These are phyloP conservation scores for Thuja plicata DNA, from an alignment of 83 land plant species.

Conservation along the genomic window DNA sequence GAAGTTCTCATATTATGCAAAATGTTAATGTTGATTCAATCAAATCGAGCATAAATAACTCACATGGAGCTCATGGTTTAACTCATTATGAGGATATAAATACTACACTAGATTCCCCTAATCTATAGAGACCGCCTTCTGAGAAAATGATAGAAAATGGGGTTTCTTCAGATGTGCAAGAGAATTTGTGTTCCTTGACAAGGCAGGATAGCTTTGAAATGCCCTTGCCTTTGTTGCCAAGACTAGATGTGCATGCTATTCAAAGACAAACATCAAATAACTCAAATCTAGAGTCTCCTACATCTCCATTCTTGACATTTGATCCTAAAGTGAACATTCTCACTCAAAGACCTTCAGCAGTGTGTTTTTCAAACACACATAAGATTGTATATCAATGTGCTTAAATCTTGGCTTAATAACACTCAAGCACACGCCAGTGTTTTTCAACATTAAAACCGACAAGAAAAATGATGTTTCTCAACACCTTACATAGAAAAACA, in stretches of 20 bases:
- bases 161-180: slow-evolving; percentile 39
- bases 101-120: slow-evolving; percentile 64
- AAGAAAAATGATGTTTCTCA: too few relatives aligned
- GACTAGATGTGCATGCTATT: slow-evolving; percentile 71
- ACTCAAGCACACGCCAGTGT: too few relatives aligned
- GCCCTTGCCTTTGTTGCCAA: slow-evolving; percentile 68
- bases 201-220: slow-evolving; percentile 86
- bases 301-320: slow-evolving; percentile 93
- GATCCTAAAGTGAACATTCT: slow-evolving; percentile 97
- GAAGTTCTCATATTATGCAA: too few relatives aligned
- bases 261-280: slow-evolving; percentile 58
- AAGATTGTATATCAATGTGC: too few relatives aligned
- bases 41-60: too few relatives aligned
- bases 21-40: too few relatives aligned
- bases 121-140: slow-evolving; percentile 72
- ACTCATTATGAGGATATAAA: slow-evolving; percentile 31
- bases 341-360: slow-evolving; percentile 95
- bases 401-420: too few relatives aligned
- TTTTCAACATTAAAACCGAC: too few relatives aligned
- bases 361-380: too few relatives aligned
- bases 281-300: slow-evolving; percentile 94
- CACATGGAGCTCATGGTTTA: slow-evolving; percentile 45
- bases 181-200: slow-evolving; percentile 41
- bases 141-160: slow-evolving; percentile 67
- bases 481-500: too few relatives aligned